Evolutionary conservation across 164 flowering plant genomes (phyloP), one percentile per base, ranked within the genome.

Genomic region (Cinnamomum micranthum): DNA sequence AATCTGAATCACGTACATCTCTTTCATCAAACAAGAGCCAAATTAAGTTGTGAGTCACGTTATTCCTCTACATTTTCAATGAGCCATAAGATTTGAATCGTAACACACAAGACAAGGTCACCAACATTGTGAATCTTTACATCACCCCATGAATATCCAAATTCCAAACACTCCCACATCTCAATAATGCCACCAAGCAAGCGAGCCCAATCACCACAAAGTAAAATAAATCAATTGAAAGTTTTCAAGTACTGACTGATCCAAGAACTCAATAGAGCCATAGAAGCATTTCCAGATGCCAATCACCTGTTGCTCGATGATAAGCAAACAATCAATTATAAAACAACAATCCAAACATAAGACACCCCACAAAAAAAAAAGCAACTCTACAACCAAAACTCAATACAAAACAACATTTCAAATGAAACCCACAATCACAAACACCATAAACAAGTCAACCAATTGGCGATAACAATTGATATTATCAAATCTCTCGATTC

Each of bases 401-500:
- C 47, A 41, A 41, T 41, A 41, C 11, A 41, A 47, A 17, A 15
- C 19, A 19, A 68, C 15, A 68, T 27, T 33, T 17, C 28, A 33
- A 33, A 13, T 0, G 12, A 22, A 12, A 25, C 67, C 33, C 28
- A 64, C 25, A 2, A 24, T 23, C 28, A 24, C 14, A 64, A 64
- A 12, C 67, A 64, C 12, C 28, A 27, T 22, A 64, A 22, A 10
- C 23, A 64, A 23, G 13, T 22, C 28, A 25, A 25, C 67, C 67
- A 64, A 64, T 22, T 64, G 67, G 14, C 13, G 33, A 64, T 20
- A 12, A 20, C 28, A 2, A 64, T 2, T 17, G 25, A 64, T 22
- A 64, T n/a, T 23, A 88, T 92, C 92, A 41, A 41, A 41, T 41
- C 47, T 41, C 47, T 7, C 47, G 47, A 41, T 41, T 11, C 47